Evolutionary conservation across 140 eudicot genomes (phyloP), one percentile per base, ranked within the genome.

Genomic region (Erigeron philadelphicus): DNA sequence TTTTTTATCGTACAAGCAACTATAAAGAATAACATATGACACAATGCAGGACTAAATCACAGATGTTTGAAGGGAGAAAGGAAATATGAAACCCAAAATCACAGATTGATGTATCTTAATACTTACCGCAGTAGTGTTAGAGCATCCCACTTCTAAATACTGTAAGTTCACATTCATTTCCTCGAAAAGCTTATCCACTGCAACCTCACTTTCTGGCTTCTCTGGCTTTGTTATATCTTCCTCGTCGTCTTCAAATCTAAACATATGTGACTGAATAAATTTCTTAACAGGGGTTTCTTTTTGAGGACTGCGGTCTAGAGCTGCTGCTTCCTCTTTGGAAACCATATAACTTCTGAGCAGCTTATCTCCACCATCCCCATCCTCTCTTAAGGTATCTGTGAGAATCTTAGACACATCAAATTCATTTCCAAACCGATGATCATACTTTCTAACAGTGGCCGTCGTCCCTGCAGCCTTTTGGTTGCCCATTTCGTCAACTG

Each of bases 91-190:
- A 25, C 1, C 35, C 31, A 23, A 59, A 55, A 59, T 8, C 19
- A 43, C 52, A 64, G 55, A 17, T 64, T 9, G 44, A 7, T 2
- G 31, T 15, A 49, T 17, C 11, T 45, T 3, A 11, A 12, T 40
- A 69, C 84, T 46, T 70, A 82, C 88, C 79, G 7, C 41, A 57
- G 61, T 18, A 38, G 79, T 10, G 61, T 38, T 44, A 35, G 63
- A 45, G 43, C 31, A 61, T 31, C 80, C 87, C 55, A 66, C 68
- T 18, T 75, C 84, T 31, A 69, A 64, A 15, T 61, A 52, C 66
- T 64, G 75, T n/a, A 78, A 68, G 16, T 61, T 77, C 73, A 78
- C 31, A 13, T 84, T 84, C 82, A 88, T 35, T 23, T 85, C 88
- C 44, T 62, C 67, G 58, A 81, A 85, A 1, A 88, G 84, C 17